Conservation (phyloP, 108 stramenopile genomes). For the Aurantiochytrium sp. region DNA sequence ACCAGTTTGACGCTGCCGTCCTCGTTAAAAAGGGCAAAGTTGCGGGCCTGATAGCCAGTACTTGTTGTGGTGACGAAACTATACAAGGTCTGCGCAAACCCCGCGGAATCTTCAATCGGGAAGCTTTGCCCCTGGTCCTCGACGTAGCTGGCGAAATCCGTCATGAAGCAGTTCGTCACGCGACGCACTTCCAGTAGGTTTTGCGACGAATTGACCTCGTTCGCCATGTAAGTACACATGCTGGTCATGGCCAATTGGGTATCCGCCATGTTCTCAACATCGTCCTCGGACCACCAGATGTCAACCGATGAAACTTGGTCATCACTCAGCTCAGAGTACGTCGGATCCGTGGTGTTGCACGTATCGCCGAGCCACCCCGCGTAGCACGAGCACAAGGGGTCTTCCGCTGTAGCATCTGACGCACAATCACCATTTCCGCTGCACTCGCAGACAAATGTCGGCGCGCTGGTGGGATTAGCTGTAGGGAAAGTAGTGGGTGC, state of each 20-base stretch:
- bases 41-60: not conserved
- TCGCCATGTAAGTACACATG: not conserved
- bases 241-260: not conserved
- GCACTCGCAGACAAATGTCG: not conserved
- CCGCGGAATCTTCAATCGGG: not conserved
- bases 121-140: not conserved
- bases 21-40: not conserved
- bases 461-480: not conserved
- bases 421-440: conserved; percentile 10
- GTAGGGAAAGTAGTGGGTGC: not conserved
- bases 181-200: not conserved
- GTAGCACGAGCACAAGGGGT: not conserved
- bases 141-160: not conserved
- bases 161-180: not conserved
- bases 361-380: not conserved
- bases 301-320: not conserved
- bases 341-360: not conserved
- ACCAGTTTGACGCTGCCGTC: not conserved
- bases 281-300: not conserved
- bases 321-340: not conserved
- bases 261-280: not conserved
- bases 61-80: not conserved
- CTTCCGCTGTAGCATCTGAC: not conserved
- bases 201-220: not conserved
- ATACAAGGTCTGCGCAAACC: not conserved